These are phyloP conservation scores for Trichocladium uniseriatum DNA, from an alignment of 495 filamentous ascomycete genomes.

Conservation along the genomic window DNA sequence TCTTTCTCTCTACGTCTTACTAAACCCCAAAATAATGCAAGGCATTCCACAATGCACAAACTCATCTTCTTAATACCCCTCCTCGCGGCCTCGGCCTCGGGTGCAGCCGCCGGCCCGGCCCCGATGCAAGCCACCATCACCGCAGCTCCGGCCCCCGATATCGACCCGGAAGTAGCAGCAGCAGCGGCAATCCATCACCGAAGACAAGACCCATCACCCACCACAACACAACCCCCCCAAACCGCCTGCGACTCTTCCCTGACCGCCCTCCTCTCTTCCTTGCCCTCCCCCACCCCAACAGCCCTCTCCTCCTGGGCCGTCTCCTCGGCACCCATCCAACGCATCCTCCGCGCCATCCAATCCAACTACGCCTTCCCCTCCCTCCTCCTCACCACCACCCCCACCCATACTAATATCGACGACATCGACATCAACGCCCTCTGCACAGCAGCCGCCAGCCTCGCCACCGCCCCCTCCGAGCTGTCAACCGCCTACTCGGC, in stretches of 20 bases:
- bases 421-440: neutral
- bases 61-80: neutral
- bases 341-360: neutral
- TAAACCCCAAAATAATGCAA: too few relatives aligned
- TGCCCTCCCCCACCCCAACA: neutral
- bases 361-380: too few relatives aligned
- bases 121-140: neutral
- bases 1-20: too few relatives aligned
- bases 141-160: neutral
- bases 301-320: conserved; percentile 1
- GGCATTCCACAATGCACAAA: neutral
- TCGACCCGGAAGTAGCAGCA: too few relatives aligned
- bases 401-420: neutral
- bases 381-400: too few relatives aligned
- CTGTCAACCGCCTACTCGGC: neutral
- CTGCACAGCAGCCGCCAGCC: neutral
- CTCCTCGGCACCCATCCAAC: conserved; percentile 3
- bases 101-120: neutral
- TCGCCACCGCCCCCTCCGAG: neutral
- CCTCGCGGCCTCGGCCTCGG: neutral
- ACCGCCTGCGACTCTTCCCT: conserved; percentile 4
- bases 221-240: neutral
- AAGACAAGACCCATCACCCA: neutral
- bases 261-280: conserved; percentile 1
- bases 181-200: too few relatives aligned